These are phyloP conservation scores for Mucor plumbeus DNA, from an alignment of 371 early-diverging fungal species.

Conservation along the genomic window DNA sequence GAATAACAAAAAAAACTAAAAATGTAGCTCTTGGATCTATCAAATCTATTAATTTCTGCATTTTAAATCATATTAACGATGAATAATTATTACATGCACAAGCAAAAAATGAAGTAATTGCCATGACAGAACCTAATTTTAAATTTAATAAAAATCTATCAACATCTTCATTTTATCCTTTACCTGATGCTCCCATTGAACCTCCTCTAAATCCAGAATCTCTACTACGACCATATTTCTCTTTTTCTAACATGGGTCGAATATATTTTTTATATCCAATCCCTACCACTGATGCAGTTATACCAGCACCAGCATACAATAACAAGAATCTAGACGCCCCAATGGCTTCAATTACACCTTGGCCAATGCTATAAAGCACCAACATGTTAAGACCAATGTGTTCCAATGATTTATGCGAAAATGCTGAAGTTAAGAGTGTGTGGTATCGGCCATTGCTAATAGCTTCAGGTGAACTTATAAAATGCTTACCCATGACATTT, in stretches of 20 bases:
- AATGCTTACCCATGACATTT: constrained; percentile 52
- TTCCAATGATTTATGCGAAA: constrained; percentile 54
- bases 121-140: constrained; percentile 46
- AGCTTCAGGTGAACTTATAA: constrained; percentile 44
- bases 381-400: constrained; percentile 62
- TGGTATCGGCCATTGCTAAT: constrained; percentile 46
- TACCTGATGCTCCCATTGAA: constrained; percentile 57
- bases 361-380: constrained; percentile 54
- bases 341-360: constrained; percentile 47
- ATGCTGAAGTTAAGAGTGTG: constrained; percentile 55
- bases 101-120: constrained; percentile 51
- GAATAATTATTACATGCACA: constrained; percentile 48
- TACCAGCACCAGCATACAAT: constrained; percentile 46
- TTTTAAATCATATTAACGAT: too few relatives aligned
- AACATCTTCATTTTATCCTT: too few relatives aligned
- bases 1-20: constrained; percentile 61
- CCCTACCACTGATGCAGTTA: constrained; percentile 33
- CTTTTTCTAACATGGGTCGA: constrained; percentile 37
- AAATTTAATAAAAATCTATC: too few relatives aligned
- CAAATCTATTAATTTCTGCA: too few relatives aligned
- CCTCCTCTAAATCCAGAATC: constrained; percentile 9
- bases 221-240: constrained; percentile 2
- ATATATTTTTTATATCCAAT: constrained; percentile 42
- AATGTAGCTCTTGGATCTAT: constrained; percentile 51
- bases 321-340: constrained; percentile 49